Evolutionary conservation across 2,329 filamentous ascomycete species (phyloP), one percentile per base, ranked within the genome.

Genomic region (Rhexocercosporidium sp.): DNA sequence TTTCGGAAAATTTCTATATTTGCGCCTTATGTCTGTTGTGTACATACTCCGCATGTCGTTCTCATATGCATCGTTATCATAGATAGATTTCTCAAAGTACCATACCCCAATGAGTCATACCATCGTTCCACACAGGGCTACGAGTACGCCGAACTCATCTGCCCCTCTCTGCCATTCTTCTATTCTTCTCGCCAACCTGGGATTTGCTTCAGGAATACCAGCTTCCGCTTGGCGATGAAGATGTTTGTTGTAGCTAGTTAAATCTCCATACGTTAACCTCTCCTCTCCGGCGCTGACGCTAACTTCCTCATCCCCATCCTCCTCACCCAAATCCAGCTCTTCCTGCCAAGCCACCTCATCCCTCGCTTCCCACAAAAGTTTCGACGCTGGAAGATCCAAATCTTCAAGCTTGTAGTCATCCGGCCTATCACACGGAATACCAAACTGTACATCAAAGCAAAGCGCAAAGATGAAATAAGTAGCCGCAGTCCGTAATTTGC

Each of bases 131-230:
- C 60, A 62, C 3, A 62, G 51, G 8, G 60, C 46, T 27, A 62
- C 60, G 29, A 62, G 60, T 16, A 62, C 54, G 12, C 60, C 60
- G 27, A 62, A 54, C 47, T 62, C 60, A 44, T 62, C 60, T 7
- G 25, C 51, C 31, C 27, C 29, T 41, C 34, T 62, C 47, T 62
- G 47, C 60, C 60, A 62, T 7, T 44, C 29, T 5, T 44, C 46
- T 12, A 62, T 44, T 14, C 31, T 41, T 18, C 37, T 49, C 9
- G 20, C 60, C 16, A 62, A 18, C 16, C 29, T 34, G 11, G 41
- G 34, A 20, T 31, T 27, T 5, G 37, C 37, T 29, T 54, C 22
- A 2, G 2, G 46, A n/a, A 9, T 22, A 62, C 37, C 47, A 25
- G 8, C 9, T 7, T 53, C 8, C 27, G 29, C 22, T 3, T 18